Base-by-base conservation (phyloP, 257 asterid species). In the Lycium ferocissimum region DNA sequence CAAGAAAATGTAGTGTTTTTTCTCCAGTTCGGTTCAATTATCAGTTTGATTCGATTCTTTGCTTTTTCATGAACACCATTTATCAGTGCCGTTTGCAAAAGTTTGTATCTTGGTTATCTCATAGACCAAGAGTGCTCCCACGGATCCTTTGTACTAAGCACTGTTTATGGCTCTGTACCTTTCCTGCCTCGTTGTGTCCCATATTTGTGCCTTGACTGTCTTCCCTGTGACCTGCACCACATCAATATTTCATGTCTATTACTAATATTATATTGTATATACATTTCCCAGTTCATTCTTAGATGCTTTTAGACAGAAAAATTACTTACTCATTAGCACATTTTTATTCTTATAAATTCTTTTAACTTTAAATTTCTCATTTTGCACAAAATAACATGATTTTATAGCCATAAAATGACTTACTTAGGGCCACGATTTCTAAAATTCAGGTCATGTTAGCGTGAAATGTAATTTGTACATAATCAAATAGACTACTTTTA, bases 161-260 rank as follows among this genome's bases (percentile, higher is more conserved):
- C 91, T 88, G 4, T 90, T 90, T 51, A 88, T 90, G 59, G 91
- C 92, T 57, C 91, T 66, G 47, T 90, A 90, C 72, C 92, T 88
- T 51, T 90, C 92, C 51, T 90, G 92, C 13, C 92, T 91, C 1
- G 92, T 91, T 13, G 92, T n/a, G 84, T 90, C 91, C 92, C 92
- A 90, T 85, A 90, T 90, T 71, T 90, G 91, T n/a, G 92, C 90
- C 70, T 88, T 88, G 82, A 88, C 89, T 0, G 90, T 88, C 88
- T 90, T 88, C 2, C 89, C 92, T 80, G 88, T 90, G 6, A 90
- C 92, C 92, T 90, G 87, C 81, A 79, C 9, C 58, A 59, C 57
- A 53, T 10, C 59, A 70, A 70, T 54, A n/a, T n/a, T n/a, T 54
- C 59, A 54, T 54, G 59, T 53, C 15, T 53, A 53, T 53, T 9